A percentile compares a stretch with the other conserved stretches of the same genome.
These are phyloP conservation scores for Ophiocordyceps robertsii DNA, from an alignment of 2,329 filamentous ascomycete genomes.

Conservation along the genomic window DNA sequence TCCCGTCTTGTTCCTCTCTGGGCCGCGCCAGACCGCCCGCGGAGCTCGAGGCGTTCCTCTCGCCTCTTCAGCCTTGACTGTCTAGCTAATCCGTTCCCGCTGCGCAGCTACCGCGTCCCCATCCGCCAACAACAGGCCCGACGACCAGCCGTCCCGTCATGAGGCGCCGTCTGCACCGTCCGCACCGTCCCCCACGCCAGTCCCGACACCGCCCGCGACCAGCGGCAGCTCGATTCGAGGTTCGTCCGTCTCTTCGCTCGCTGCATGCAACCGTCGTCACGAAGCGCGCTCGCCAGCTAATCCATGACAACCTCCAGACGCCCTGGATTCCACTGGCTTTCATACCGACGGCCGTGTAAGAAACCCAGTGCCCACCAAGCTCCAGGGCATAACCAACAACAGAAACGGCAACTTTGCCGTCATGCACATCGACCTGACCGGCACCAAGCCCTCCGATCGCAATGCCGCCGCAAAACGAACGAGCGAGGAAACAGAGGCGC, in stretches of 20 bases:
- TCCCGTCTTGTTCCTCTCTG: background rate
- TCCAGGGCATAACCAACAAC: constrained; percentile 43
- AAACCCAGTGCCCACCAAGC: constrained; percentile 47
- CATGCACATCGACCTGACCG: constrained; percentile 44
- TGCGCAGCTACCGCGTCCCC: constrained; percentile 7
- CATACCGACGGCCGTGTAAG: constrained; percentile 21
- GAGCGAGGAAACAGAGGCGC: constrained; percentile 46
- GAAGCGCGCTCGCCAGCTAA: background rate
- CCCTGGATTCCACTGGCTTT: background rate
- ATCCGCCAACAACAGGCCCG: background rate
- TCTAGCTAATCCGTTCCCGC: constrained; percentile 5
- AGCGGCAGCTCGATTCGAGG: background rate
- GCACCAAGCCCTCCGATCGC: constrained; percentile 31
- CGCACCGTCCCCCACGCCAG: background rate
- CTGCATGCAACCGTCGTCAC: background rate
- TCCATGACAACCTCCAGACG: background rate
- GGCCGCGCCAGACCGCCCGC: background rate
- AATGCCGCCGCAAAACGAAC: constrained; percentile 45
- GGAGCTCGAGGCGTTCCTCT: background rate
- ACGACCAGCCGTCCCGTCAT: background rate
- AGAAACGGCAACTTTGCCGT: constrained; percentile 49
- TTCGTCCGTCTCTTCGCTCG: background rate
- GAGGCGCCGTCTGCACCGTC: background rate
- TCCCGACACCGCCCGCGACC: background rate
- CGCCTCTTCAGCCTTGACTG: background rate